Base-by-base conservation (phyloP, 306 rosid genomes). In the Leucaena leucocephala region DNA sequence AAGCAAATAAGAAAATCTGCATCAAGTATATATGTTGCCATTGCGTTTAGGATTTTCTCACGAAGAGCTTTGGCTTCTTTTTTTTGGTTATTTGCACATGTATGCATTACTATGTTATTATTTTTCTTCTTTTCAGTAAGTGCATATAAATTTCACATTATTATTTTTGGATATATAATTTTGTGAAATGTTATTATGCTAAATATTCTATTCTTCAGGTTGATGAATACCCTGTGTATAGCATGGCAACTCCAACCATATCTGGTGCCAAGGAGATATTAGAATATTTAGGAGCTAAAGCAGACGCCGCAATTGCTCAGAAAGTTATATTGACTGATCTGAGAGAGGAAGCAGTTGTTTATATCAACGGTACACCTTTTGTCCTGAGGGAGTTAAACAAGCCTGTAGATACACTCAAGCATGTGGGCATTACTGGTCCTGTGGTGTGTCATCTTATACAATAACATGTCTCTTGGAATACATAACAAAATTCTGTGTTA, bases 191-290 rank as follows among this genome's bases (percentile, higher is more conserved):
- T 36, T 57, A 36, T 45, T 50, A 71, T 79, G 50, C 76, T 76
- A 61, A 82, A 77, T 21, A 43, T 68, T 72, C 67, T n/a, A 69
- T 71, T 61, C 54, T 62, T 76, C 80, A 92, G 98, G 97, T 93
- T 84, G 91, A 91, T 74, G 93, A 87, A 77, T 91, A 84, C 87
- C 90, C 97, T 63, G 92, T 93, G 69, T 93, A 88, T 79, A 91
- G 98, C 87, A 89, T 91, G 97, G 98, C 97, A 80, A 93, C 98
- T 66, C 98, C 98, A 71, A 89, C 94, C 70, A 86, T 89, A 78
- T 76, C 87, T 71, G 98, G 98, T 82, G 98, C 98, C 82, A 90
- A 85, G 90, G 94, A 90, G 91, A 91, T 93, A 90, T 82, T 93
- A 75, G 76, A 83, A 40, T 88, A 88, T 81, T 85, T 93, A 75